These are phyloP conservation scores for Apophysomyces sp. DNA, from an alignment of 371 early-diverging fungal species.

Conservation along the genomic window DNA sequence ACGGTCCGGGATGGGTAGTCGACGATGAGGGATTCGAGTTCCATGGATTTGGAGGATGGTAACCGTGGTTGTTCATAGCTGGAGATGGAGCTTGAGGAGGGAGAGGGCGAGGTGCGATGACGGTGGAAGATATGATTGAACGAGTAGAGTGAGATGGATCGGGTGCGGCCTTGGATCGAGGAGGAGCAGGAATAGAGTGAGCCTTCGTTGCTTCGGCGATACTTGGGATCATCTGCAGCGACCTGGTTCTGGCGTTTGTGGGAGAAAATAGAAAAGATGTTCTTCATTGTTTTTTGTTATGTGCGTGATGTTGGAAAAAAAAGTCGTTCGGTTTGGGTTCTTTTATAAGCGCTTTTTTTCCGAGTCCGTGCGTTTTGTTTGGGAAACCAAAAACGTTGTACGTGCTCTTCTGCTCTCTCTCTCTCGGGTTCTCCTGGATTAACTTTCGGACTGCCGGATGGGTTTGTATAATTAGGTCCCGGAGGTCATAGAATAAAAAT, in stretches of 20 bases:
- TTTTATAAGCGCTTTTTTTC: background rate
- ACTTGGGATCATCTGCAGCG: background rate
- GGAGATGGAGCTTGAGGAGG: conserved; percentile 2
- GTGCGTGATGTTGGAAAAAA: background rate
- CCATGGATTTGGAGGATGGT: conserved; percentile 23
- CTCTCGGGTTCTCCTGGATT: background rate
- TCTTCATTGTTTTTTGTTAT: background rate
- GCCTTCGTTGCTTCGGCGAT: background rate
- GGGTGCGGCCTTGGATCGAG: background rate
- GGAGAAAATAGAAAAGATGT: background rate
- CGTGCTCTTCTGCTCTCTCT: background rate
- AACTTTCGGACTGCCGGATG: too few species aligned
- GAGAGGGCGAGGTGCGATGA: background rate
- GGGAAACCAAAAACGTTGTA: background rate
- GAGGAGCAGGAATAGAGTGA: conserved; percentile 3
- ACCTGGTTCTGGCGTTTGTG: background rate
- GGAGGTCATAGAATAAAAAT: too few species aligned
- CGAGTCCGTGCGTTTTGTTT: background rate
- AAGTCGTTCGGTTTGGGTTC: background rate
- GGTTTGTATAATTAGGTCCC: too few species aligned
- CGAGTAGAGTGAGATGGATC: background rate
- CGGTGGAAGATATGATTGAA: background rate
- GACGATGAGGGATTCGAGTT: conserved; percentile 27
- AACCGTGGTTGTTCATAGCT: background rate
- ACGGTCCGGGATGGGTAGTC: conserved; percentile 27